phyloP scores from a whole-genome alignment of 495 filamentous ascomycete species.

The Daldinia caldariorum region DNA sequence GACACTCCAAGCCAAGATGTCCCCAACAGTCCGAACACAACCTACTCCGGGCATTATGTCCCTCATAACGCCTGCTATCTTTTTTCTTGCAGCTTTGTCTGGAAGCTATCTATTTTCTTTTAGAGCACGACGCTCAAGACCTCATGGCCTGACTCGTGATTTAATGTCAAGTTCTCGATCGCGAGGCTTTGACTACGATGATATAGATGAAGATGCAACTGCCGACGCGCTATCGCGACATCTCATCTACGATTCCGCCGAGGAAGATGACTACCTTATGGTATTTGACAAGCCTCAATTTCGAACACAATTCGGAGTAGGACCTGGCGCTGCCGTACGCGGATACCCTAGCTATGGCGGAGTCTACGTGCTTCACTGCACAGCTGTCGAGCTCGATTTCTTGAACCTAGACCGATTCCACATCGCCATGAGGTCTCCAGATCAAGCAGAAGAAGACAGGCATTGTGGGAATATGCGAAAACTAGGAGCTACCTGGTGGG shows the following conservation, averaged over 20 bases:
- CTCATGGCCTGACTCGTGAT: slow-evolving; percentile 16
- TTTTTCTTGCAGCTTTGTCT: slow-evolving; percentile 35
- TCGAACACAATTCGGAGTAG: slow-evolving; percentile 31
- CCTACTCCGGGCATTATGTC: slow-evolving; percentile 36
- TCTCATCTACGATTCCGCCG: slow-evolving; percentile 25
- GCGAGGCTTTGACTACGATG: slow-evolving; percentile 23
- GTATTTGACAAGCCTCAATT: slow-evolving; percentile 34
- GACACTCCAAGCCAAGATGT: slow-evolving; percentile 29
- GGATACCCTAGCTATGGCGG: slow-evolving; percentile 42
- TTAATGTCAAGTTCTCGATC: slow-evolving; percentile 8
- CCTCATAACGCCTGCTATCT: slow-evolving; percentile 34
- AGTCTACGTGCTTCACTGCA: slow-evolving; percentile 37
- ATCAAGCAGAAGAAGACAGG: slow-evolving; percentile 36
- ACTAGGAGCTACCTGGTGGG: slow-evolving; percentile 41
- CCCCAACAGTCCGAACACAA: slow-evolving; percentile 28
- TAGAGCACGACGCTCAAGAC: slow-evolving; percentile 22
- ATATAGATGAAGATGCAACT: slow-evolving; percentile 19
- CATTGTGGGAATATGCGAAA: slow-evolving; percentile 43
- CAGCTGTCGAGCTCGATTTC: slow-evolving; percentile 40
- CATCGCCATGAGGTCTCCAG: slow-evolving; percentile 32
- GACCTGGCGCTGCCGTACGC: slow-evolving; percentile 35
- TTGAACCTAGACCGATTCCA: slow-evolving; percentile 35
- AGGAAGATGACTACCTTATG: slow-evolving; percentile 31
- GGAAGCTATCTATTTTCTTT: slow-evolving; percentile 36
- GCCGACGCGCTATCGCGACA: slow-evolving; percentile 15